A percentile compares a stretch with the other conserved stretches of the same genome.
phyloP scores from a whole-genome alignment of 441 rosid species.

The Jatropha multifida region DNA sequence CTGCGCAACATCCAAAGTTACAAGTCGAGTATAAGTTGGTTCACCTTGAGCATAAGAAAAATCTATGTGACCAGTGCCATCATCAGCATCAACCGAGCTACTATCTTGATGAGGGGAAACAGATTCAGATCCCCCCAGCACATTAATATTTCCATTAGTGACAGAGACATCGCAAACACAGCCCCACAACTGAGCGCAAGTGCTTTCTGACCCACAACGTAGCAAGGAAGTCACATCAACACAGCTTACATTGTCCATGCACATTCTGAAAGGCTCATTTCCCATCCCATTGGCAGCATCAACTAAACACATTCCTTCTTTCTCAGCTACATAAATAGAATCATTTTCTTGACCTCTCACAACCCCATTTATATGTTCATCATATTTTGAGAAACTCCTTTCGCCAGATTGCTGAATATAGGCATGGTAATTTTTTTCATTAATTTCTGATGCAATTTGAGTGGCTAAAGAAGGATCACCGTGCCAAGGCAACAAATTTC shows the following conservation, averaged over 20 bases:
- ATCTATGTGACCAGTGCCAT: slow-evolving; percentile 24
- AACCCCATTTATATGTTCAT: slow-evolving; percentile 25
- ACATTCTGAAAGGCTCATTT: slow-evolving; percentile 24
- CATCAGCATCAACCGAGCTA: slow-evolving; percentile 33
- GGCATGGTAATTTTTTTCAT: slow-evolving; percentile 38
- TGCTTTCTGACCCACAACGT: slow-evolving; percentile 31
- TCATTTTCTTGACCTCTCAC: slow-evolving; percentile 28
- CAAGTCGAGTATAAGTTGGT: slow-evolving; percentile 12
- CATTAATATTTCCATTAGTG: slow-evolving; percentile 32
- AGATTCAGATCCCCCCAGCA: slow-evolving; percentile 29
- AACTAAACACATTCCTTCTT: slow-evolving; percentile 21
- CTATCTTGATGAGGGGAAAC: slow-evolving; percentile 41
- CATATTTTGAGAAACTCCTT: slow-evolving; percentile 33
- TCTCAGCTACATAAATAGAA: slow-evolving; percentile 27
- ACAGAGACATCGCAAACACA: slow-evolving; percentile 23
- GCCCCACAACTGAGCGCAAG: slow-evolving; percentile 28
- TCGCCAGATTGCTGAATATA: slow-evolving; percentile 38
- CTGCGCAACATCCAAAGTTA: slow-evolving; percentile 26
- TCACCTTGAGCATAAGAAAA: slow-evolving; percentile 14
- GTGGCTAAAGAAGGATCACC: slow-evolving; percentile 35
- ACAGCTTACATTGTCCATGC: slow-evolving; percentile 22
- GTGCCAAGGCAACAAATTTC: slow-evolving; percentile 24
- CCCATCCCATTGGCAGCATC: slow-evolving; percentile 29
- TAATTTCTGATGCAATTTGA: slow-evolving; percentile 45
- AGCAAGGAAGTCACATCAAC: slow-evolving; percentile 23